Conservation (phyloP, 495 filamentous ascomycete genomes). For the Podospora sp. region DNA sequence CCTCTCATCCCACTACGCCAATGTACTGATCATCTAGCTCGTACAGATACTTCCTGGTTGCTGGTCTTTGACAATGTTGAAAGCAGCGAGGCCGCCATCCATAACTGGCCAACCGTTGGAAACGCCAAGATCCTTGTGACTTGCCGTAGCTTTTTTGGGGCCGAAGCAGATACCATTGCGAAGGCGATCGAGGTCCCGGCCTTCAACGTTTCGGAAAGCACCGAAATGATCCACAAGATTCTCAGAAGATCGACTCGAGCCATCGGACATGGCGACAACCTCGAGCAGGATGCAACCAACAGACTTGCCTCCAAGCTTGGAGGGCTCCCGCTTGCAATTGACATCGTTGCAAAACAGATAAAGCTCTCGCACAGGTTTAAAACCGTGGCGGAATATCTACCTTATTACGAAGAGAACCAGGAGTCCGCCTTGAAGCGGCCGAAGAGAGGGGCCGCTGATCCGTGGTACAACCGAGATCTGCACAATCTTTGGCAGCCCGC, state of each 20-base stretch:
- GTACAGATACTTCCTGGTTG: conserved; percentile 4
- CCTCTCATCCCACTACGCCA: too few relatives aligned
- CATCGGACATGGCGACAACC: neutral
- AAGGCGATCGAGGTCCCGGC: conserved; percentile 5
- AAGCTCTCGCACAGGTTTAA: conserved; percentile 1
- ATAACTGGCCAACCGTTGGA: conserved; percentile 10
- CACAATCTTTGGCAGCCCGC: conserved; percentile 9
- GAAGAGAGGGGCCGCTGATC: conserved; percentile 5
- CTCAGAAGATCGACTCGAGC: neutral
- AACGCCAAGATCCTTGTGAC: conserved; percentile 9
- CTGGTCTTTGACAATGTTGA: conserved; percentile 10
- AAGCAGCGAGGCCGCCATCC: conserved; percentile 1
- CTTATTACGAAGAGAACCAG: neutral
- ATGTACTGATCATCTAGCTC: neutral
- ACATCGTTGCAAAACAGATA: conserved; percentile 10
- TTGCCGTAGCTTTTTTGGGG: conserved; percentile 2
- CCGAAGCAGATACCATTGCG: conserved; percentile 5
- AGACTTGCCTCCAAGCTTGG: conserved; percentile 3
- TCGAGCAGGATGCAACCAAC: conserved; percentile 9
- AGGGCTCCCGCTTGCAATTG: conserved; percentile 3
- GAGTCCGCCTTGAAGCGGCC: neutral
- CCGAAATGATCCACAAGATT: conserved; percentile 8
- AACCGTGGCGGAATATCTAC: conserved; percentile 2
- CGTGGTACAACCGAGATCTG: conserved; percentile 3
- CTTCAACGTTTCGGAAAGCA: neutral